Conservation (phyloP, 2,329 filamentous ascomycete genomes). For the Aureobasidium sp. region DNA sequence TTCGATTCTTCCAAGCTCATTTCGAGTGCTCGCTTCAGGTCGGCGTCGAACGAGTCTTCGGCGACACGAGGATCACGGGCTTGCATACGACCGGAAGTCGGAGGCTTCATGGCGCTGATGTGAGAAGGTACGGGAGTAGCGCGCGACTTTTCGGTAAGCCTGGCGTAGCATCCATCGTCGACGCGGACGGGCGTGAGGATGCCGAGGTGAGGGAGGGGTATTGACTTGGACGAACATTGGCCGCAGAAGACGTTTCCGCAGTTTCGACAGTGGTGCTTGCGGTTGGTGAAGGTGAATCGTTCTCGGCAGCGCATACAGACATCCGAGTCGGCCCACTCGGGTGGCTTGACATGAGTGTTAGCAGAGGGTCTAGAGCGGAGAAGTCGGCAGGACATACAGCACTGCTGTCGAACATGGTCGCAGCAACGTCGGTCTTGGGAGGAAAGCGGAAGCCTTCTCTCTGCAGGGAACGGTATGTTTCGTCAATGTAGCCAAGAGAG, state of each 20-base stretch:
- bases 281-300: conserved; percentile 92
- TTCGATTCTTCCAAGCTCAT: conserved; percentile 96
- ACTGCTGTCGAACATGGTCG: conserved; percentile 95
- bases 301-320: conserved; percentile 98
- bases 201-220: conserved; percentile 84
- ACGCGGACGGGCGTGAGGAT: conserved; percentile 87
- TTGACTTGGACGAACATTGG: conserved; percentile 81
- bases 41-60: conserved; percentile 88
- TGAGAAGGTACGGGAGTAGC: conserved; percentile 36
- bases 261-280: conserved; percentile 97
- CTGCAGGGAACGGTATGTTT: conserved; percentile 77
- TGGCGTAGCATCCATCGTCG: conserved; percentile 90
- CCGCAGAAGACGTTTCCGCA: conserved; percentile 97
- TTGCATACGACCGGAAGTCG: conserved; percentile 71
- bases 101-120: conserved; percentile 40
- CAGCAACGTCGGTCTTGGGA: conserved; percentile 76
- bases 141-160: conserved; percentile 66
- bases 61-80: conserved; percentile 72
- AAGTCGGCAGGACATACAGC: conserved; percentile 54
- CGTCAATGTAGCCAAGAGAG: conserved; percentile 76
- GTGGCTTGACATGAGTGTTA: conserved; percentile 51
- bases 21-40: conserved; percentile 83
- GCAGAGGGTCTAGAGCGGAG: neutral
- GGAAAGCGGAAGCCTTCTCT: conserved; percentile 84
- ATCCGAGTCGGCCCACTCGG: conserved; percentile 95